Conservation (phyloP, 2,329 filamentous ascomycete species). For the Phyllosticta citriasiana region DNA sequence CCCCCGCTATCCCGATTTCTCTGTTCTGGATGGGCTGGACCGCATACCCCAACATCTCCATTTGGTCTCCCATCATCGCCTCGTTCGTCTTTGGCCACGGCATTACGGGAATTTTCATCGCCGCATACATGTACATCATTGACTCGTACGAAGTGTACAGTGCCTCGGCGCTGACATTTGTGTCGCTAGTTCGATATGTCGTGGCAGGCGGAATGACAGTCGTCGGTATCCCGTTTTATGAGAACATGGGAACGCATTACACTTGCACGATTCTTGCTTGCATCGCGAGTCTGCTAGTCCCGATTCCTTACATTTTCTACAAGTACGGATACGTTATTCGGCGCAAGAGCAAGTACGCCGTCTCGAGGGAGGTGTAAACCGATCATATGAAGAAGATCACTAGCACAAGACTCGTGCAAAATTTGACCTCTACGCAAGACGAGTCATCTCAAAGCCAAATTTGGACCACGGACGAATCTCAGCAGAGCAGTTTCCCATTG, state of each 20-base stretch:
- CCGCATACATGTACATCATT: conserved; percentile 41
- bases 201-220: conserved; percentile 32
- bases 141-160: conserved; percentile 46
- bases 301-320: conserved; percentile 28
- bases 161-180: conserved; percentile 36
- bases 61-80: conserved; percentile 43
- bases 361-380: neutral
- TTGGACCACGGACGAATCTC: too few relatives aligned
- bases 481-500: too few relatives aligned
- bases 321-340: conserved; percentile 17
- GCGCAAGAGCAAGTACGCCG: conserved; percentile 9
- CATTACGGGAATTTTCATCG: conserved; percentile 40
- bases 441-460: too few relatives aligned
- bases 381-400: too few relatives aligned
- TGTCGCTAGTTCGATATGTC: conserved; percentile 32
- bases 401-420: too few relatives aligned
- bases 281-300: conserved; percentile 22
- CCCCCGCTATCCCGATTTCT: conserved; percentile 39
- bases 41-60: conserved; percentile 32
- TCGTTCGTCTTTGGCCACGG: conserved; percentile 45
- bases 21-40: conserved; percentile 54
- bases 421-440: too few relatives aligned
- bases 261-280: conserved; percentile 30
- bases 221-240: conserved; percentile 30
- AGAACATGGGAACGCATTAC: conserved; percentile 27